phyloP scores from a whole-genome alignment of 1,284 basidiomycete genomes.

The Pterulicium gracile region DNA sequence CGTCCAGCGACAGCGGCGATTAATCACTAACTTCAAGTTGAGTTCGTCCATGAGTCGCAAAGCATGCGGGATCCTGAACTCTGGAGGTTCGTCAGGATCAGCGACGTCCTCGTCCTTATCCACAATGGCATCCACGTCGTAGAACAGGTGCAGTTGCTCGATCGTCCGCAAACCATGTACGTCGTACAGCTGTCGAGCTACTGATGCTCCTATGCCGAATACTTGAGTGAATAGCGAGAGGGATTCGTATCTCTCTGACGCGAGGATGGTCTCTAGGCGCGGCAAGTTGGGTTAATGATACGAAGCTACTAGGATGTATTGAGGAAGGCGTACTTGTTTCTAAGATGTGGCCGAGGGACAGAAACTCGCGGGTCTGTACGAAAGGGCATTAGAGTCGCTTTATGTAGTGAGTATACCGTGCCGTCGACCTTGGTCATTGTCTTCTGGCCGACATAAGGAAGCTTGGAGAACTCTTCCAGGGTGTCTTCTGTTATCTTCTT shows the following conservation, averaged over 20 bases:
- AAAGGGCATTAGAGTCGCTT: not conserved
- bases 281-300: not conserved
- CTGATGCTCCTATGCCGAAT: conserved; percentile 64
- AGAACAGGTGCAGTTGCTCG: conserved; percentile 54
- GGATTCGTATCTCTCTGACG: conserved; percentile 41
- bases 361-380: conserved; percentile 50
- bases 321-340: conserved; percentile 42
- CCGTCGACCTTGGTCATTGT: conserved; percentile 41
- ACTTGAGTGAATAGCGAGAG: conserved; percentile 51
- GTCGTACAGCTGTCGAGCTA: conserved; percentile 50
- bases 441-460: conserved; percentile 56
- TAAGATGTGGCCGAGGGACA: conserved; percentile 39
- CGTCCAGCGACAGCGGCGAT: not conserved
- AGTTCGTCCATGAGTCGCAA: conserved; percentile 44
- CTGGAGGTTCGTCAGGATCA: conserved; percentile 14
- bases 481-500: conserved; percentile 30
- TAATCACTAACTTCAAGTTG: conserved; percentile 17
- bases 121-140: conserved; percentile 29
- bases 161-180: conserved; percentile 43
- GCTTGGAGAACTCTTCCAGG: conserved; percentile 33
- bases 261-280: conserved; percentile 32
- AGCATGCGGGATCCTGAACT: conserved; percentile 36
- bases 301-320: conserved; percentile 1
- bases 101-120: conserved; percentile 13
- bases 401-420: not conserved